Evolutionary conservation across 192 early-diverging fungal species (phyloP).

Genomic region (Lobulomyces angularis): DNA sequence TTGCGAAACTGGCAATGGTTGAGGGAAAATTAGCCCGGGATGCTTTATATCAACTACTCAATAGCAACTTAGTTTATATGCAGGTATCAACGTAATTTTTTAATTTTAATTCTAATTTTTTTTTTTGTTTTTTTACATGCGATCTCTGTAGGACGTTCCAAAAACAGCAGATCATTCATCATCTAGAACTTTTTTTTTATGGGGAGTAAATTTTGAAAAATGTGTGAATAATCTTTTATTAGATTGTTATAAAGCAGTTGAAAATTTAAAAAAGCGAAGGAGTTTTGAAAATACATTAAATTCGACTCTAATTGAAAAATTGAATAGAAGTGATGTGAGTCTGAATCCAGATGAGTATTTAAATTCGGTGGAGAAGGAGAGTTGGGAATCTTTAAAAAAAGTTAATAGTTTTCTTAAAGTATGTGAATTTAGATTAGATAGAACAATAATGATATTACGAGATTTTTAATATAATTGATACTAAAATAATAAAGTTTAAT

Average conservation of each 20-base stretch:
- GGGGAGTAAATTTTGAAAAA: conserved; percentile 21
- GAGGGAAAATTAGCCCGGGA: conserved; percentile 26
- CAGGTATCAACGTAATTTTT: conserved; percentile 17
- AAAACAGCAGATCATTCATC: conserved; percentile 31
- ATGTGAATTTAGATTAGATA: no score
- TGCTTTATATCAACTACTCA: conserved; percentile 16
- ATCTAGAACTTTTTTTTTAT: conserved; percentile 26
- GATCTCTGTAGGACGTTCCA: conserved; percentile 29
- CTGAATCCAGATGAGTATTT: no score
- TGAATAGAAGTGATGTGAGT: conserved; percentile 25
- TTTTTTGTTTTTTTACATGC: neutral
- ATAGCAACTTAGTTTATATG: conserved; percentile 26
- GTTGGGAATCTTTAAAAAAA: no score
- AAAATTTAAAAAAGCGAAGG: conserved; percentile 22
- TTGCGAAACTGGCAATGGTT: conserved; percentile 28
- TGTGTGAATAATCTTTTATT: conserved; percentile 15
- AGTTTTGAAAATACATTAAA: conserved; percentile 13
- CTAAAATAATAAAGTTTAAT: no score
- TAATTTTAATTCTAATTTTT: neutral
- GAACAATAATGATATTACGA: no score
- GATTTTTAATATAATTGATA: no score
- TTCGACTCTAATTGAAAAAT: conserved; percentile 26
- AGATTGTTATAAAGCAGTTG: conserved; percentile 18
- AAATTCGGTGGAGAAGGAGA: no score
- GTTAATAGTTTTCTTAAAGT: no score